These are phyloP conservation scores for Gossypium mustelinum DNA, from an alignment of 345 rosid species.

Conservation along the genomic window DNA sequence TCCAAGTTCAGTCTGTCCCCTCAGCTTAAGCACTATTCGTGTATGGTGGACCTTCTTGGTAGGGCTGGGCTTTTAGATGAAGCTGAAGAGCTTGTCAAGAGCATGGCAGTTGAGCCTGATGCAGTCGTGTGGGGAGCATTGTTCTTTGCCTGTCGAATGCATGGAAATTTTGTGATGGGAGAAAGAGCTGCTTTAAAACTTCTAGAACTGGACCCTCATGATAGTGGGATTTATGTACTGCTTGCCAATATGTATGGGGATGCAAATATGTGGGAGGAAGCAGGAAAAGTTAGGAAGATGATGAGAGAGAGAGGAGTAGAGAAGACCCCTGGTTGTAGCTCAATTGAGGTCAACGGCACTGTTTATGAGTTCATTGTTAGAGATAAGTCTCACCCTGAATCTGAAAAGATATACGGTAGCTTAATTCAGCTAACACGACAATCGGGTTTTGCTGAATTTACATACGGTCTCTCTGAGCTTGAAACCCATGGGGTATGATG, in stretches of 20 bases:
- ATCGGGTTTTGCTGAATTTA: slow-evolving; percentile 17
- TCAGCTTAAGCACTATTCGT: slow-evolving; percentile 70
- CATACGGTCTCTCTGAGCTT: slow-evolving; percentile 18
- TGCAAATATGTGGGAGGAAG: slow-evolving; percentile 73
- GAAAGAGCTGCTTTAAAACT: slow-evolving; percentile 75
- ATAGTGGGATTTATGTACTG: slow-evolving; percentile 75
- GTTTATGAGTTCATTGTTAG: slow-evolving; percentile 64
- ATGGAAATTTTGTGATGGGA: slow-evolving; percentile 56
- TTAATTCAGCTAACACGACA: slow-evolving; percentile 46
- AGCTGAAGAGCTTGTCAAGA: slow-evolving; percentile 58
- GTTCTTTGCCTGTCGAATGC: slow-evolving; percentile 53
- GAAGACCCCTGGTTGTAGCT: slow-evolving; percentile 81
- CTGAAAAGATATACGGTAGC: slow-evolving; percentile 49
- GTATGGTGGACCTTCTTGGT: slow-evolving; percentile 87
- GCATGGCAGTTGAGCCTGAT: slow-evolving; percentile 76
- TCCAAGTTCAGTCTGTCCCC: slow-evolving; percentile 54
- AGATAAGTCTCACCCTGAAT: slow-evolving; percentile 58
- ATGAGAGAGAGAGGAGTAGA: slow-evolving; percentile 69
- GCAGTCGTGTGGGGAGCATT: slow-evolving; percentile 79
- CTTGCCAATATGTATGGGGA: slow-evolving; percentile 69
- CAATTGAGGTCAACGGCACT: slow-evolving; percentile 59
- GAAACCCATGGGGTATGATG: slow-evolving; percentile 3
- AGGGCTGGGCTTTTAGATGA: slow-evolving; percentile 76
- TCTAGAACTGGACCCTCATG: slow-evolving; percentile 68
- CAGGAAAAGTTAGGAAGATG: slow-evolving; percentile 52